phyloP scores from a whole-genome alignment of 768 basidiomycete genomes.

The Collybia mongolica region DNA sequence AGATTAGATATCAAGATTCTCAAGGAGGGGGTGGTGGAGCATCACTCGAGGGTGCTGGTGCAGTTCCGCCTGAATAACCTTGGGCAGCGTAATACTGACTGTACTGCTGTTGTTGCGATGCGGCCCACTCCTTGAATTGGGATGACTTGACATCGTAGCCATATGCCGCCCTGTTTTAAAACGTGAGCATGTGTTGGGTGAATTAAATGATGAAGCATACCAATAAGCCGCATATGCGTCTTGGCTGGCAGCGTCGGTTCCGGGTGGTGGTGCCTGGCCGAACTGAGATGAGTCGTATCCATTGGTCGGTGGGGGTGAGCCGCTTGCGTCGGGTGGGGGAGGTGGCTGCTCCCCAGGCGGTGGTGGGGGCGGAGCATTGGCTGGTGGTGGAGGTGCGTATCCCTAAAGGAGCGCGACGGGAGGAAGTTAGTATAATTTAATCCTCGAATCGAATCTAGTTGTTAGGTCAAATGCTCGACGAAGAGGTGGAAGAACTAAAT shows the following conservation, averaged over 20 bases:
- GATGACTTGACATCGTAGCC: slow-evolving; percentile 83
- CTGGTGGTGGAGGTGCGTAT: slow-evolving; percentile 49
- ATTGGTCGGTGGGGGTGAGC: slow-evolving; percentile 23
- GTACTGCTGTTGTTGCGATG: slow-evolving; percentile 70
- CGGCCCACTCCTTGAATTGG: slow-evolving; percentile 81
- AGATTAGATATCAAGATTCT: neutral
- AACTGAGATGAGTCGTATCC: slow-evolving; percentile 4
- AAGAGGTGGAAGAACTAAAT: too few relatives aligned
- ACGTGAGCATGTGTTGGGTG: neutral
- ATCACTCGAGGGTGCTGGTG: slow-evolving; percentile 7
- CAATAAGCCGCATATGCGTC: slow-evolving; percentile 63
- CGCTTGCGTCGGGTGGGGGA: slow-evolving; percentile 34
- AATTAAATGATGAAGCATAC: slow-evolving; percentile 25
- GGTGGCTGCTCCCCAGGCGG: slow-evolving; percentile 47
- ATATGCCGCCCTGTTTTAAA: slow-evolving; percentile 65
- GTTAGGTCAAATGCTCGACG: too few relatives aligned
- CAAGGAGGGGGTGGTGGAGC: slow-evolving; percentile 33
- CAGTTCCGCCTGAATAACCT: slow-evolving; percentile 17
- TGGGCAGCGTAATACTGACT: slow-evolving; percentile 68
- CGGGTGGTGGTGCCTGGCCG: slow-evolving; percentile 4
- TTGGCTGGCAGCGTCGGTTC: slow-evolving; percentile 10
- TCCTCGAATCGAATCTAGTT: too few relatives aligned
- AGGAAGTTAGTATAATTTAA: slow-evolving; percentile 2
- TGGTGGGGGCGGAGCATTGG: slow-evolving; percentile 54
- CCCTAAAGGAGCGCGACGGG: slow-evolving; percentile 23